A percentile compares a stretch with the other conserved stretches of the same genome.
Conservation (phyloP, 805 yeast genomes). For the Yarrowia keelungensis region DNA sequence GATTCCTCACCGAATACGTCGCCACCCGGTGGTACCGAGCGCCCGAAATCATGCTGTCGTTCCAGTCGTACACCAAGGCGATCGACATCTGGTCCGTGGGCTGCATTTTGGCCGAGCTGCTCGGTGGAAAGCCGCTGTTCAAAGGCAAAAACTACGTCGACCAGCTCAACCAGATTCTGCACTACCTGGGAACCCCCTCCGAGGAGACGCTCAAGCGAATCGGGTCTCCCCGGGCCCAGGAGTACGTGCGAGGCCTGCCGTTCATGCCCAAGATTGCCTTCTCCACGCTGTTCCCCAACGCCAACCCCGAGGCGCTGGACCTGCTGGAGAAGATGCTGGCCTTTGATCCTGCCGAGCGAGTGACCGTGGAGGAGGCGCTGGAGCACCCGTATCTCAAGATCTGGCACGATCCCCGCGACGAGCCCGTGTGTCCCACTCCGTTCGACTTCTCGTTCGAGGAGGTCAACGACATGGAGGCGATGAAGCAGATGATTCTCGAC, state of each 20-base stretch:
- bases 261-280: conserved; percentile 82
- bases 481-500: conserved; percentile 77
- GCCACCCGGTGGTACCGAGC: conserved; percentile 99
- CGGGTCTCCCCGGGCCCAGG: conserved; percentile 89
- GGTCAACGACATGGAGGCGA: conserved; percentile 75
- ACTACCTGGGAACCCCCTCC: conserved; percentile 90
- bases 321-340: conserved; percentile 77
- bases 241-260: conserved; percentile 87
- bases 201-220: conserved; percentile 70
- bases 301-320: conserved; percentile 87
- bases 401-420: conserved; percentile 95
- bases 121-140: conserved; percentile 90
- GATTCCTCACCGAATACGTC: conserved; percentile 96
- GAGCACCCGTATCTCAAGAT: conserved; percentile 84
- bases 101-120: conserved; percentile 90
- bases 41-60: conserved; percentile 94
- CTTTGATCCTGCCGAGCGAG: conserved; percentile 84
- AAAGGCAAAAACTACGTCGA: conserved; percentile 96
- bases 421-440: conserved; percentile 73
- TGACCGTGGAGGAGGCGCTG: conserved; percentile 87
- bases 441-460: conserved; percentile 90
- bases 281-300: conserved; percentile 73
- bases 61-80: conserved; percentile 94
- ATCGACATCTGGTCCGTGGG: conserved; percentile 99
- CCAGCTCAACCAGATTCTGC: conserved; percentile 86